Evolutionary conservation across 441 rosid species (phyloP), one percentile per base, ranked within the genome.

Genomic region (Metrosideros polymorpha): DNA sequence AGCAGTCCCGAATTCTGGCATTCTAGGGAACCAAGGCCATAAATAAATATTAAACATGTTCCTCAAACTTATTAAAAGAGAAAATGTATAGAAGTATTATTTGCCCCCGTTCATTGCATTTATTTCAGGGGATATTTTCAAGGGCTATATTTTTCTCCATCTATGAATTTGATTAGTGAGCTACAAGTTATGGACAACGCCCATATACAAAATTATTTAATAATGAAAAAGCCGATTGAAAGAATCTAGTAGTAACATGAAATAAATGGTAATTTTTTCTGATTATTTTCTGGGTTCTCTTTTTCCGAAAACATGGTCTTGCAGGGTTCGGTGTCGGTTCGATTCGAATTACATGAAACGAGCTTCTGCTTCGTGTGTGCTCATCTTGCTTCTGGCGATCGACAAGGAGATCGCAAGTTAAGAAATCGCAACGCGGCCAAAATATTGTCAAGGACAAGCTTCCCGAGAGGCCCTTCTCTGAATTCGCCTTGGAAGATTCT

Each of bases 371-470:
- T 98, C 87, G 93, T 96, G 29, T 97, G 99, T 85, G 85, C 93
- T 86, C 99, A 98, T 90, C 90, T 98, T 84, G 99, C 99, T 84
- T 98, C 99, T 0, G 99, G 99, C 35, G 96, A 97, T 10, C 93
- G 93, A 49, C 96, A 95, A 88, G 95, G 96, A 5, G 99, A 98
- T 83, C 95, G 89, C 79, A 91, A 91, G 84, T 89, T 87, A 18
- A 92, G 99, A 91, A 98, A 96, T 88, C 90, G 96, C 24, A 92
- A 96, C 42, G 95, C 90, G 19, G 88, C 89, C 0, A 94, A 95
- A 87, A 96, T 98, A 39, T 87, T 96, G 45, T 85, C 94, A 14
- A 90, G 98, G 76, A 95, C 99, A 18, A 89, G 83, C 86, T 98
- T 98, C 86, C 96, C 98, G 24, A 83, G 82, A 86, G 98, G 96